Base-by-base conservation (phyloP, 768 basidiomycete genomes). In the Serendipita vermifera region DNA sequence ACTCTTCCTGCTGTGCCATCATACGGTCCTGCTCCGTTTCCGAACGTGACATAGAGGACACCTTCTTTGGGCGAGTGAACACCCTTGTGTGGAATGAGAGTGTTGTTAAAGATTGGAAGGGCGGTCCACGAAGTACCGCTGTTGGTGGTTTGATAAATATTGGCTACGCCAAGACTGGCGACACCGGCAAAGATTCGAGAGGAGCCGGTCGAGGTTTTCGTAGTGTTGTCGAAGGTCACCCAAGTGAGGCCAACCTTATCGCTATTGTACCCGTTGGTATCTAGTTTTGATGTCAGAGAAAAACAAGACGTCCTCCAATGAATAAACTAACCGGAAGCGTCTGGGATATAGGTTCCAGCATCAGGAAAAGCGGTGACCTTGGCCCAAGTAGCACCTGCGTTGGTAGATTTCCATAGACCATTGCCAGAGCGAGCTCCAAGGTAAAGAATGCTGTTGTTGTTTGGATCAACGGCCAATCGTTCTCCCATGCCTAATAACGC, bases 111-210 rank as follows among this genome's bases (percentile, higher is more conserved):
- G 1, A 81, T 80, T 27, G 75, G 63, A 58, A 84, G 67, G 27
- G 80, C 76, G 46, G 70, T 63, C 81, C 81, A 83, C 15, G 78
- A 74, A 41, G 70, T 69, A 14, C 81, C 82, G 26, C 71, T 79
- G 59, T 83, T 73, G 17, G 72, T 75, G 13, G 76, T 72, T 11
- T 80, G 73, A 59, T 76, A 83, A 11, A 83, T 66, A 59, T 78
- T 83, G 60, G 69, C 69, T 0, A 76, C 67, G 2, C 78, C 79
- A 32, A 69, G 67, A 60, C 72, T 81, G 0, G 77, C 80, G 26
- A 84, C 81, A 55, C 82, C 82, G 32, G 82, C 80, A 55, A 83
- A 83, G 32, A 84, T 83, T 41, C 80, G 76, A 22, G 71, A 69
- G 2, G 71, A 66, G 4, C 79, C 78, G n/a, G 79, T 76, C 3